phyloP scores from a whole-genome alignment of 805 yeast genomes.

The Torulaspora maleeae region DNA sequence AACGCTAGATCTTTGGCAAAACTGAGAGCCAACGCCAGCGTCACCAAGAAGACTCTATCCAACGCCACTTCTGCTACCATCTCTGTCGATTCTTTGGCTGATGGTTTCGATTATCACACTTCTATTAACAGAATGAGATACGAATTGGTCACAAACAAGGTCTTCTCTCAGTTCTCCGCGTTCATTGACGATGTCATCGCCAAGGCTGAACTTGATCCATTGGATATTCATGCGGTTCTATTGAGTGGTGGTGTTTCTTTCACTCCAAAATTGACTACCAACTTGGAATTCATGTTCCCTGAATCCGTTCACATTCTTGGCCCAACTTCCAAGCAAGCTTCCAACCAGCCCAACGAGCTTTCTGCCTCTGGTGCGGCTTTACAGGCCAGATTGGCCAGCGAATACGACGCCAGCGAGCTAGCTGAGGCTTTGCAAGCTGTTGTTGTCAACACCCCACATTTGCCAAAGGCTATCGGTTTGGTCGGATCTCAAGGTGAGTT shows the following conservation, averaged over 20 bases:
- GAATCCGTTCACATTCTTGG: conserved; percentile 63
- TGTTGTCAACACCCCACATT: conserved; percentile 83
- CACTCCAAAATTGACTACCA: conserved; percentile 83
- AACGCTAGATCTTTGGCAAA: conserved; percentile 86
- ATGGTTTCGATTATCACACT: conserved; percentile 90
- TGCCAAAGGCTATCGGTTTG: conserved; percentile 78
- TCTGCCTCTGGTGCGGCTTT: conserved; percentile 93
- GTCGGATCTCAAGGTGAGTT: conserved; percentile 69
- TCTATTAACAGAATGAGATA: conserved; percentile 90
- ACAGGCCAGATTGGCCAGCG: conserved; percentile 81
- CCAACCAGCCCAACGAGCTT: conserved; percentile 83
- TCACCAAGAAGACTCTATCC: conserved; percentile 85
- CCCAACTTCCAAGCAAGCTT: conserved; percentile 72
- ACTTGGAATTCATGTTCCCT: conserved; percentile 72
- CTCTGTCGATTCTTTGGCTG: conserved; percentile 91
- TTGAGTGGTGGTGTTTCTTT: conserved; percentile 91
- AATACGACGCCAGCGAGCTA: conserved; percentile 79
- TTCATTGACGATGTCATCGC: conserved; percentile 70
- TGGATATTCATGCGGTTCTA: conserved; percentile 86
- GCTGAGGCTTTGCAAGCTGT: conserved; percentile 73
- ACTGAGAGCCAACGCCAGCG: conserved; percentile 73
- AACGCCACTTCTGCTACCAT: conserved; percentile 84
- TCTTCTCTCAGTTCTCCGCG: conserved; percentile 65
- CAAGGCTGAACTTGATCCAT: conserved; percentile 78
- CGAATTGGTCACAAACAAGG: conserved; percentile 79